Evolutionary conservation across 306 rosid species (phyloP), one percentile per base, ranked within the genome.

Genomic region (Carpinus viminea): DNA sequence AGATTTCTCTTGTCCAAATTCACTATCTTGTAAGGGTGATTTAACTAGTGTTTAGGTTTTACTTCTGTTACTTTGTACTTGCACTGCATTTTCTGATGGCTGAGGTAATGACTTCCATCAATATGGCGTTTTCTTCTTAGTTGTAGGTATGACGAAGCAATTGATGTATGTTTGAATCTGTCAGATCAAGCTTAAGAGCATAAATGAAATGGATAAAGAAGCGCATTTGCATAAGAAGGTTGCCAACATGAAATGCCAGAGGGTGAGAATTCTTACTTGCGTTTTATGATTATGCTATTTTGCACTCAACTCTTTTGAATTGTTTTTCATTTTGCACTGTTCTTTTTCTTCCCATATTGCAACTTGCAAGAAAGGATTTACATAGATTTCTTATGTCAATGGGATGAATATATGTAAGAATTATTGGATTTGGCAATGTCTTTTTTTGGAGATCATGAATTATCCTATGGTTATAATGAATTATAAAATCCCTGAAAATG

Each of bases 201-300:
- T 80, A 41, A 81, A 80, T 87, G 89, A 85, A 81, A 88, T 93
- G 99, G 89, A 93, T 69, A 79, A 64, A 55, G 88, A 89, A 68
- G 87, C 79, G 46, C 81, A 85, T 83, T 71, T 77, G 60, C 86
- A 70, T 41, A 79, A 55, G 84, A 96, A 85, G 84, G 87, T 88
- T 82, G 84, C 91, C 86, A 84, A 83, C 79, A 71, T 73, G 91
- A 91, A 93, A 83, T 84, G 86, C 79, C 97, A 88, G 70, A 83
- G 91, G 86, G 99, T 95, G 83, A 82, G 89, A 48, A 52, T 20
- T 51, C 51, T 76, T 76, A 62, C 64, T 66, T 48, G 62, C 34
- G 36, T 12, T 31, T 73, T 57, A 56, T 45, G 34, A 55, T 74
- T 52, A 70, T 55, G 73, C 20, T 57, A 76, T 43, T 28, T 20